Evolutionary conservation across 2,329 filamentous ascomycete species (phyloP).

Genomic region (Colletotrichum ledebouriae): DNA sequence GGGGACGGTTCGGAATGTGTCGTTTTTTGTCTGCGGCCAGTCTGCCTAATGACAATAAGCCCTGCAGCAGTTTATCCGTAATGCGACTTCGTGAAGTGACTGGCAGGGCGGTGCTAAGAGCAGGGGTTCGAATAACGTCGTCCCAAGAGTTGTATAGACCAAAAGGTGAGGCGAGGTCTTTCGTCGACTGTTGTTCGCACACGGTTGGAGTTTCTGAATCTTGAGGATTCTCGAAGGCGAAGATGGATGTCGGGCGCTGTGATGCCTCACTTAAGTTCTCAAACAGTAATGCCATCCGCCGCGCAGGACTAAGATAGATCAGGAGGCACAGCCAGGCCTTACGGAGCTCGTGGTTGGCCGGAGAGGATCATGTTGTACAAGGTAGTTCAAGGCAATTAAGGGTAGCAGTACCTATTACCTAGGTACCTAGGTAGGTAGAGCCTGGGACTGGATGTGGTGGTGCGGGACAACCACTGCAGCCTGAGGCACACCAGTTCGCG

Average conservation of each 20-base stretch:
- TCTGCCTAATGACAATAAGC: neutral
- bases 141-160: conserved; percentile 17
- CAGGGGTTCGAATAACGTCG: conserved; percentile 36
- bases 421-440: conserved; percentile 8
- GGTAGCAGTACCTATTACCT: neutral
- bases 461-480: neutral
- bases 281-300: conserved; percentile 7
- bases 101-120: conserved; percentile 24
- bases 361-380: conserved; percentile 11
- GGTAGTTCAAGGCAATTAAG: conserved; percentile 13
- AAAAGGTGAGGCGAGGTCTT: conserved; percentile 1
- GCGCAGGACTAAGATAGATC: conserved; percentile 21
- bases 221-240: conserved; percentile 9
- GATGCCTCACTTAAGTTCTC: conserved; percentile 13
- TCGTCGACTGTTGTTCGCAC: conserved; percentile 5
- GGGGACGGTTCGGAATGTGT: neutral
- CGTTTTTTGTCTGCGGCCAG: neutral
- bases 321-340: conserved; percentile 12
- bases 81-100: neutral
- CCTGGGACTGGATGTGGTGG: conserved; percentile 1
- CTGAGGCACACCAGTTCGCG: too few relatives aligned
- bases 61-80: neutral
- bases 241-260: neutral
- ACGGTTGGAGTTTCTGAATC: conserved; percentile 4
- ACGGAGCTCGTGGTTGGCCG: conserved; percentile 19